Percentiles rank a stretch among this genome's conserved stretches.
Evolutionary conservation across 2,329 filamentous ascomycete species (phyloP).

Genomic region (Exophiala calicioides): DNA sequence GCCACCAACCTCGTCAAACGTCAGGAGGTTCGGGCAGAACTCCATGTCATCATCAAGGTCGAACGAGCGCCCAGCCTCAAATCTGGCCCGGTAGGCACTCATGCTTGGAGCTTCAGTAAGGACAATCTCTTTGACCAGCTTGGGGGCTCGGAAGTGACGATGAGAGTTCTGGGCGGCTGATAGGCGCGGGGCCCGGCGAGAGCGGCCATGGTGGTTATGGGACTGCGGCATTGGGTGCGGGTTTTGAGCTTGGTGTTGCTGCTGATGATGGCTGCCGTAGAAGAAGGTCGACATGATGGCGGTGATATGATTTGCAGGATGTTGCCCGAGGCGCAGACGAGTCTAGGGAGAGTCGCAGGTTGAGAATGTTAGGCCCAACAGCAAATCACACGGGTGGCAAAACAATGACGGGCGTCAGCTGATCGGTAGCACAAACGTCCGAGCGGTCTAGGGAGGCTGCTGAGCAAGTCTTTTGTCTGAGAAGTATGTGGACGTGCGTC

Average conservation of each 20-base stretch:
- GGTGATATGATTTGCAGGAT: slow-evolving; percentile 20
- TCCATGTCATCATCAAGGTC: slow-evolving; percentile 95
- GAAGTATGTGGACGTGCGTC: slow-evolving; percentile 11
- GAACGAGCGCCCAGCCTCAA: slow-evolving; percentile 89
- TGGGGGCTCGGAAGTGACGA: slow-evolving; percentile 81
- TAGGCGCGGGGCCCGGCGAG: slow-evolving; percentile 78
- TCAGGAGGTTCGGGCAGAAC: slow-evolving; percentile 90
- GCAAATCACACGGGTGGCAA: slow-evolving; percentile 28
- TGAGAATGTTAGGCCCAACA: slow-evolving; percentile 6
- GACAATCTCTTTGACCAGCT: slow-evolving; percentile 78
- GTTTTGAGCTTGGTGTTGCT: slow-evolving; percentile 57
- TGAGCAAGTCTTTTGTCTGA: slow-evolving; percentile 9
- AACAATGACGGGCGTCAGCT: slow-evolving; percentile 24
- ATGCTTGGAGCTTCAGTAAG: slow-evolving; percentile 71
- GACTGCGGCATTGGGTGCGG: slow-evolving; percentile 41
- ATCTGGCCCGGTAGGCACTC: slow-evolving; percentile 77
- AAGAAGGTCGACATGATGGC: slow-evolving; percentile 50
- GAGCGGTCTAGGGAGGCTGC: slow-evolving; percentile 1
- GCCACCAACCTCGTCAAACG: slow-evolving; percentile 79
- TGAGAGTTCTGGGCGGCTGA: slow-evolving; percentile 79
- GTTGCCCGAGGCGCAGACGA: slow-evolving; percentile 3
- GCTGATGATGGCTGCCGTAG: slow-evolving; percentile 45
- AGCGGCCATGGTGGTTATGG: slow-evolving; percentile 66
- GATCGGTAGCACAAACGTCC: slow-evolving; percentile 5
- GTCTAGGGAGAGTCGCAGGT: slow-evolving; percentile 13